Evolutionary conservation across 2,329 filamentous ascomycete species (phyloP), one percentile per base, ranked within the genome.

Genomic region (Clonostachys chloroleuca): DNA sequence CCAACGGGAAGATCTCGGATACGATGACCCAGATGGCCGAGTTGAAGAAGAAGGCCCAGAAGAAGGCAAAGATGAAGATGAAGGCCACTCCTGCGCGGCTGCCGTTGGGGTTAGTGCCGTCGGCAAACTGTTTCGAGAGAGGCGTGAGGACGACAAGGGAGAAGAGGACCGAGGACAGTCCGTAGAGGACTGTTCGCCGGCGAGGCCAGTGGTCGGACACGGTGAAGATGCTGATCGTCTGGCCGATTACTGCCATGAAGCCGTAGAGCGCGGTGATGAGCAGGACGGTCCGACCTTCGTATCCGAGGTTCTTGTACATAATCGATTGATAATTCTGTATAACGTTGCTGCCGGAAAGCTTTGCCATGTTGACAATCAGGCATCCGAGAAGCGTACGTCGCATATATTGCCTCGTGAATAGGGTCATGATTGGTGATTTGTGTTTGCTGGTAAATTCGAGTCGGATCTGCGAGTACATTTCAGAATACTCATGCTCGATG

Each of bases 231-330:
- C 57, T 59, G 36, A 61, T 56, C 10, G 59, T 47, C 45, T 61
- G 60, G 5, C 57, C 58, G 4, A 56, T 44, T 5, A 61, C 45
- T 1, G 50, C 58, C 56, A 59, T 61, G 33, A 60, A 55, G 10
- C 60, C 60, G 36, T 63, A 62, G 30, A 68, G 69, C 16, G 69
- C 74, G 46, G 70, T 68, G 34, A 73, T 75, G 14, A 77, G 61
- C 8, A 75, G 61, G 33, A 73, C 68, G n/a, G 68, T 66, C 52
- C 68, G 69, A 58, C 72, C 72, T 51, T 73, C 68, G 17, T 73
- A 70, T 54, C 69, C 71, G 49, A 76, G 64, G 40, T 71, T 65
- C 52, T 68, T 67, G 40, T 66, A 62, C 42, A 61, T 46, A 12
- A 63, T 43, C 3, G 53, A 56, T 45, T 63, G 60, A 48, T 60